Base-by-base conservation (phyloP, 2,329 filamentous ascomycete species). In the Teratosphaeria zuluensis region DNA sequence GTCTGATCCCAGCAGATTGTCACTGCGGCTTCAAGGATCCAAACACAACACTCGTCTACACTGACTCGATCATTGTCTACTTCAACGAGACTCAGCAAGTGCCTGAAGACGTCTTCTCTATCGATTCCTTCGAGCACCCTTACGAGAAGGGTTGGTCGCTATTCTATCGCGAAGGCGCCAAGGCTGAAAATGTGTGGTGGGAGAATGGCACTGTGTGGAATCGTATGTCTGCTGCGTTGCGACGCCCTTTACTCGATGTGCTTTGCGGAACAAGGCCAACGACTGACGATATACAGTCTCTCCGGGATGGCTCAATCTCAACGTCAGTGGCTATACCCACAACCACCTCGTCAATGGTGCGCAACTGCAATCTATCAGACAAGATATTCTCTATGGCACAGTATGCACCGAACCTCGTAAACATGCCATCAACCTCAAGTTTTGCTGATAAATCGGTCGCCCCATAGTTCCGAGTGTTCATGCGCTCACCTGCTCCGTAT, bases 61-160 rank as follows among this genome's bases (percentile, higher is more conserved):
- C 77, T 0, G 78, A 80, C 52, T 75, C 75, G 7, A 71, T 77
- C 30, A 77, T 80, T 54, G 69, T 76, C 4, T 80, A 80, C 66
- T 80, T 80, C 72, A 80, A 80, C 63, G 78, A 80, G 60, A 77
- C 77, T 2, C 66, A 56, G 16, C 58, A 75, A 12, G 64, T 68
- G 21, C 70, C 72, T 19, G 56, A 64, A 2, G 59, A 70, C 6
- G 69, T 73, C 16, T 76, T 80, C 58, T 55, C 74, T 7, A 66
- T 72, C 6, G 71, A 77, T 58, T 64, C 72, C 24, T 80, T 75
- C 62, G 66, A 68, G 54, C 71, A 79, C 64, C 71, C 70, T 28
- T 77, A 76, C 59, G 77, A 79, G 56, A 77, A 75, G 60, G 75
- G 76, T 53, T 80, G 76, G 76, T 77, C 76, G 61, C 69, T 73